Evolutionary conservation across 768 basidiomycete species (phyloP), one percentile per base, ranked within the genome.

Genomic region (Hygrocybe punicea): DNA sequence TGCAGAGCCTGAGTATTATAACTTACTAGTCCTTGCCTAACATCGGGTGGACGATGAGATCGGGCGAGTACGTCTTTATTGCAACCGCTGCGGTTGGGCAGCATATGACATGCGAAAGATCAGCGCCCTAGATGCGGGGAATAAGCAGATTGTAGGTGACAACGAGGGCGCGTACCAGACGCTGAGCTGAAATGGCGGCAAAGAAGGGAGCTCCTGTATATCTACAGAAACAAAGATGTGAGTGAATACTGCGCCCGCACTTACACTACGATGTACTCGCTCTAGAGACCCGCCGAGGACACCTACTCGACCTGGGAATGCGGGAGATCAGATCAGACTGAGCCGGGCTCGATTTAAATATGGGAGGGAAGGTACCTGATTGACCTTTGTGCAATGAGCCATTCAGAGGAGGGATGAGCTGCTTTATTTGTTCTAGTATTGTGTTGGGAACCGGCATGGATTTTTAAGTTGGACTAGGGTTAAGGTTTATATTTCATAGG

Each of bases 151-250:
- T 47, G 51, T 40, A 23, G 35, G 36, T 7, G 50, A 24, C 21
- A 37, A 33, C 19, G 11, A 48, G 40, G 40, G 51, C 35, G 77
- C 78, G 55, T 65, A 92, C 93, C 67, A 97, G 81, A 62, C 92
- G 83, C 60, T 96, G 79, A 1, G 94, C 91, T 3, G 95, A 87
- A 64, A 97, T 92, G 35, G 93, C 86, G 4, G 94, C 90, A 69
- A 98, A 98, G 79, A 86, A 99, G 0, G 97, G 97, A 17, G 97
- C 97, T 14, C 97, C 97, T 0, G 95, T 91, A 71, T 98, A 98
- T 69, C 96, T 97, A 59, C 29, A 29, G 8, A 29, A 4, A 29
- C 29, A 8, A 24, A 45, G 23, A 52, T 42, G 29, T 10, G 42
- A 16, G 40, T 55, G 14, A n/a, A 36, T 19, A 34, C 50, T n/a